Conservation (phyloP, 768 basidiomycete species). For the Tulasnella sp. region DNA sequence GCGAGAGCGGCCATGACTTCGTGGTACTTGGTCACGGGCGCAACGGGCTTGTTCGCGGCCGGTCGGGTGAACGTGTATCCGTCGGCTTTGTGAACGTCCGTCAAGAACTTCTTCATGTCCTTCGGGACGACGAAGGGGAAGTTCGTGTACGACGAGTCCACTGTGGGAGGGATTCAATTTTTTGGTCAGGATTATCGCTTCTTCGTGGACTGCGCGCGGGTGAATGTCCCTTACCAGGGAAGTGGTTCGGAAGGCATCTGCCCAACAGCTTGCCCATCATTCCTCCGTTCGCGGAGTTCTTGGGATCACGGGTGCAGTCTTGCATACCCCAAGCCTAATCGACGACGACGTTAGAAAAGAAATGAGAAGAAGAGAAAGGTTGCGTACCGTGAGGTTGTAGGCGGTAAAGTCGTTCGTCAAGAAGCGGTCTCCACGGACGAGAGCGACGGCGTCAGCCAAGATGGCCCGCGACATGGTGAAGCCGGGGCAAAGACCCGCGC, state of each 20-base stretch:
- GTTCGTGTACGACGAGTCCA: constrained; percentile 41
- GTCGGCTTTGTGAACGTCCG: constrained; percentile 43
- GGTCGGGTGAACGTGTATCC: constrained; percentile 65
- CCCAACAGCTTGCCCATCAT: constrained; percentile 73
- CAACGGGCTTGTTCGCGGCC: neutral
- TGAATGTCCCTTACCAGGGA: constrained; percentile 51
- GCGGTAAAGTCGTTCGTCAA: constrained; percentile 77
- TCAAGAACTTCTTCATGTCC: constrained; percentile 51
- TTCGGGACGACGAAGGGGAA: constrained; percentile 78
- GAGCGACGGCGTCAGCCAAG: constrained; percentile 79
- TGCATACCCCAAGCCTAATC: constrained; percentile 50
- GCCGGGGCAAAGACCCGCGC: constrained; percentile 84
- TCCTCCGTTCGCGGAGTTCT: constrained; percentile 69
- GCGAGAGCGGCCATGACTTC: neutral
- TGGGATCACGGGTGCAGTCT: constrained; percentile 75
- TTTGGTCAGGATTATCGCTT: neutral
- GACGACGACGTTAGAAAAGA: neutral
- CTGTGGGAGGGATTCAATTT: neutral
- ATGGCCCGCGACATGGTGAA: constrained; percentile 83
- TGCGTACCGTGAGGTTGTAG: constrained; percentile 23
- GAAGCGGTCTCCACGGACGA: constrained; percentile 83
- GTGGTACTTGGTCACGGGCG: neutral
- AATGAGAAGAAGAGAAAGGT: neutral
- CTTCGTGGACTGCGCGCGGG: too few relatives aligned
- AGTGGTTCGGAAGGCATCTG: constrained; percentile 71